Evolutionary conservation across 345 rosid genomes (phyloP).

Genomic region (Stellera chamaejasme): DNA sequence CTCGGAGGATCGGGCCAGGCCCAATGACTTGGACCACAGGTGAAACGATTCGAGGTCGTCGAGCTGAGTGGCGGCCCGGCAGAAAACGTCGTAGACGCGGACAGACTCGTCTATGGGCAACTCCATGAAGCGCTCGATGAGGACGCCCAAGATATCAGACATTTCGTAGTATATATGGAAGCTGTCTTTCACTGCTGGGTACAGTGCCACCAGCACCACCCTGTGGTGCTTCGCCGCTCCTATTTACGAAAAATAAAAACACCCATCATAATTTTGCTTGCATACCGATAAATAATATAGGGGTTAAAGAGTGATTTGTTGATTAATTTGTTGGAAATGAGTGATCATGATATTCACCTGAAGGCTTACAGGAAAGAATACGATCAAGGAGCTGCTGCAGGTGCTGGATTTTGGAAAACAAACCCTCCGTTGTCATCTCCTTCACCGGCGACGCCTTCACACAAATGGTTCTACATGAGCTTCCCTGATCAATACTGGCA

Average conservation of each 20-base stretch:
- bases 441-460: slow-evolving; percentile 35
- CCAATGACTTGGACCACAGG: slow-evolving; percentile 58
- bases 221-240: slow-evolving; percentile 62
- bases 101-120: slow-evolving; percentile 51
- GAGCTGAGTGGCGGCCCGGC: slow-evolving; percentile 49
- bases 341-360: slow-evolving; percentile 38
- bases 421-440: slow-evolving; percentile 53
- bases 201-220: slow-evolving; percentile 65
- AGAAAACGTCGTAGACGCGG: slow-evolving; percentile 60
- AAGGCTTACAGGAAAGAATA: slow-evolving; percentile 77
- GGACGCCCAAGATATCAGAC: slow-evolving; percentile 44
- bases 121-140: slow-evolving; percentile 75
- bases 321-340: too few relatives aligned
- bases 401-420: slow-evolving; percentile 56
- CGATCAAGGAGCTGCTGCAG: slow-evolving; percentile 79
- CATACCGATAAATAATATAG: too few relatives aligned
- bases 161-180: slow-evolving; percentile 64
- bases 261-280: too few relatives aligned
- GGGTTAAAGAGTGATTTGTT: too few relatives aligned
- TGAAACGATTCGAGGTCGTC: slow-evolving; percentile 68
- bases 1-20: slow-evolving; percentile 64
- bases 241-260: slow-evolving; percentile 7
- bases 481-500: slow-evolving; percentile 8
- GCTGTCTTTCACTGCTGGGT: slow-evolving; percentile 74
- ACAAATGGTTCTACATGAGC: slow-evolving; percentile 9